These are phyloP conservation scores for Tephrocybe sp. DNA, from an alignment of 768 basidiomycete species.

Conservation along the genomic window DNA sequence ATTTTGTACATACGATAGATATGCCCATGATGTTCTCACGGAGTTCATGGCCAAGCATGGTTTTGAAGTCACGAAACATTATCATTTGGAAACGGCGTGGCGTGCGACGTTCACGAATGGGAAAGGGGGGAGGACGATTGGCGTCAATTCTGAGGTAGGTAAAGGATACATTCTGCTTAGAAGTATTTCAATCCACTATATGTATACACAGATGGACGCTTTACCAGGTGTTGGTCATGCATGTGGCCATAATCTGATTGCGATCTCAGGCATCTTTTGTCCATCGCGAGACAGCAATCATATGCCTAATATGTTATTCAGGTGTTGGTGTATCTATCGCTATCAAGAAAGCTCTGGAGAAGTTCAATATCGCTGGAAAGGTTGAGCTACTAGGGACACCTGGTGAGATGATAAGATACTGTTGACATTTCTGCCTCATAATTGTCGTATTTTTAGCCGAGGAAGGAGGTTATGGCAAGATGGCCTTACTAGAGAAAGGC, in stretches of 20 bases:
- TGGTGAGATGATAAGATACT: slow-evolving; percentile 36
- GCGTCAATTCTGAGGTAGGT: slow-evolving; percentile 74
- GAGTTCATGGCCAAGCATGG: slow-evolving; percentile 64
- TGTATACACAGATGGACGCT: slow-evolving; percentile 47
- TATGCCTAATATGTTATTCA: no score
- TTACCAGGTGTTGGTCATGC: no score
- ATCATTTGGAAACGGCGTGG: slow-evolving; percentile 74
- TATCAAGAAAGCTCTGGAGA: slow-evolving; percentile 59
- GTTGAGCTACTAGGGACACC: slow-evolving; percentile 80
- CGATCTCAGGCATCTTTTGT: no score
- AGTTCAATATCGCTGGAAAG: slow-evolving; percentile 62
- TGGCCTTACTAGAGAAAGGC: slow-evolving; percentile 62
- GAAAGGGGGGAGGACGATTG: slow-evolving; percentile 65
- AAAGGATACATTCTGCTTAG: slow-evolving; percentile 9
- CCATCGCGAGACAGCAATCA: no score
- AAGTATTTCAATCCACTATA: neutral
- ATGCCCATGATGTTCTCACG: slow-evolving; percentile 71
- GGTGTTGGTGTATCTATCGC: slow-evolving; percentile 74
- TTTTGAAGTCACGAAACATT: slow-evolving; percentile 59
- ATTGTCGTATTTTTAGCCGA: slow-evolving; percentile 48
- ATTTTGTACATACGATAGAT: no score
- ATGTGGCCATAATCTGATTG: no score
- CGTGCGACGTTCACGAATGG: slow-evolving; percentile 64
- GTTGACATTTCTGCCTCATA: neutral
- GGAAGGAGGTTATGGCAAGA: slow-evolving; percentile 76